A percentile compares a stretch with the other conserved stretches of the same genome.
Conservation (phyloP, 129 eudicot species). For the Flaveria linearis region DNA sequence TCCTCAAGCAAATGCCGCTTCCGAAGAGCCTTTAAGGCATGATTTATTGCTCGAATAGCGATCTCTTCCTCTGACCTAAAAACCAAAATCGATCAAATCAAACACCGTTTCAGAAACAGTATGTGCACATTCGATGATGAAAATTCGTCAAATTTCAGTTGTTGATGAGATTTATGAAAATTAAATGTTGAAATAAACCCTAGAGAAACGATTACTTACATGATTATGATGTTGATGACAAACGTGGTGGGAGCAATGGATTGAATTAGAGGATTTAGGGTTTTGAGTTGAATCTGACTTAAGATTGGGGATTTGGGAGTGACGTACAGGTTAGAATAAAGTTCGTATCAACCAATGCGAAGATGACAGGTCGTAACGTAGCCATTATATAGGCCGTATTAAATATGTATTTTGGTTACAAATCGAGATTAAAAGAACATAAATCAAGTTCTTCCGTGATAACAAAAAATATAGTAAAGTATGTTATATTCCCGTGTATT, state of each 20-base stretch:
- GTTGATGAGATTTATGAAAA: not conserved
- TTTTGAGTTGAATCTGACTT: not conserved
- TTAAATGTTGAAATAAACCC: not conserved
- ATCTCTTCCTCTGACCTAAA: conserved; percentile 59
- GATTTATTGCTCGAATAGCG: conserved; percentile 63
- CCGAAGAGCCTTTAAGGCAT: conserved; percentile 72
- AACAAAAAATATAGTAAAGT: too few relatives aligned
- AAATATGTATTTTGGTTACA: too few relatives aligned
- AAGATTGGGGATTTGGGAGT: not conserved
- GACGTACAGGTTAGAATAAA: conserved; percentile 16
- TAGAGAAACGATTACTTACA: conserved; percentile 26
- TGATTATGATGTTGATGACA: conserved; percentile 13
- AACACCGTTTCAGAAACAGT: conserved; percentile 10
- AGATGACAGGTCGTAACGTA: not conserved
- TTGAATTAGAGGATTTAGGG: conserved; percentile 23
- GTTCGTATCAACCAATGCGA: conserved; percentile 3
- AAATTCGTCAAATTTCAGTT: not conserved
- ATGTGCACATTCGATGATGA: not conserved
- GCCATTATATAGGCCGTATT: too few relatives aligned
- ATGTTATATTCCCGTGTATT: too few relatives aligned
- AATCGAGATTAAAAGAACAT: too few relatives aligned
- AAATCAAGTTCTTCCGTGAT: too few relatives aligned
- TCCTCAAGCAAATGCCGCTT: conserved; percentile 86
- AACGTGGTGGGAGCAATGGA: conserved; percentile 5
- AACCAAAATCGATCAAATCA: conserved; percentile 20